A percentile compares a stretch with the other conserved stretches of the same genome.
Evolutionary conservation across 2,329 filamentous ascomycete genomes (phyloP).

Genomic region (Venturia effusa): DNA sequence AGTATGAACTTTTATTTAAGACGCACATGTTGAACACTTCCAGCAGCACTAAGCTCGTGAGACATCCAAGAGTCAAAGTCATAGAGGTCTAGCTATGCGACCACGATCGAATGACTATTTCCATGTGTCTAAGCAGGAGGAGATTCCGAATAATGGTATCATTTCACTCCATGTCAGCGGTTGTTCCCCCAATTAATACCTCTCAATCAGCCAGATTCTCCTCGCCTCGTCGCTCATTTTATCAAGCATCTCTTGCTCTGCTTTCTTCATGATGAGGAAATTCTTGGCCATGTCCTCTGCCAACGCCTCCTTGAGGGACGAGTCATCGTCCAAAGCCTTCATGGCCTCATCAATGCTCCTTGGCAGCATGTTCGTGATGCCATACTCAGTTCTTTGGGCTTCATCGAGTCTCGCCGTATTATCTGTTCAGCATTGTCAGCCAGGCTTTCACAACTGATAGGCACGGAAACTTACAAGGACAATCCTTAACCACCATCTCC

Average conservation of each 20-base stretch:
- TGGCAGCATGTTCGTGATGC: constrained; percentile 46
- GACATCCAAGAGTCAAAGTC: too few species aligned
- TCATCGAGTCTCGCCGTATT: constrained; percentile 43
- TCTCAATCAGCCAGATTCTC: constrained; percentile 51
- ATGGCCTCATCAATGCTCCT: constrained; percentile 45
- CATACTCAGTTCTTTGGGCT: constrained; percentile 38
- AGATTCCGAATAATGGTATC: too few species aligned
- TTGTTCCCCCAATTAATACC: constrained; percentile 49
- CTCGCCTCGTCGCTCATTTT: constrained; percentile 39
- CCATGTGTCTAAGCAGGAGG: too few species aligned
- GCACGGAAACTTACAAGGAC: constrained; percentile 21
- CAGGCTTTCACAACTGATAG: neutral
- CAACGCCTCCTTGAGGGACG: constrained; percentile 35
- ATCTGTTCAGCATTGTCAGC: constrained; percentile 14
- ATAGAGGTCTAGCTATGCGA: too few species aligned
- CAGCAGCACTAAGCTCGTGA: too few species aligned
- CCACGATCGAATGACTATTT: too few species aligned
- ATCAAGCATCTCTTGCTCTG: constrained; percentile 42
- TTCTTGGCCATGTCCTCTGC: constrained; percentile 41
- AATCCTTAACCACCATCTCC: constrained; percentile 42
- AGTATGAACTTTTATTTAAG: too few species aligned
- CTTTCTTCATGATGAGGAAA: constrained; percentile 49
- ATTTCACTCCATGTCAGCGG: too few species aligned
- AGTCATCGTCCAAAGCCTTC: constrained; percentile 38
- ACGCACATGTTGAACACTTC: too few species aligned